Evolutionary conservation across 305 asterid genomes (phyloP).

Genomic region (Solanum hybrid): DNA sequence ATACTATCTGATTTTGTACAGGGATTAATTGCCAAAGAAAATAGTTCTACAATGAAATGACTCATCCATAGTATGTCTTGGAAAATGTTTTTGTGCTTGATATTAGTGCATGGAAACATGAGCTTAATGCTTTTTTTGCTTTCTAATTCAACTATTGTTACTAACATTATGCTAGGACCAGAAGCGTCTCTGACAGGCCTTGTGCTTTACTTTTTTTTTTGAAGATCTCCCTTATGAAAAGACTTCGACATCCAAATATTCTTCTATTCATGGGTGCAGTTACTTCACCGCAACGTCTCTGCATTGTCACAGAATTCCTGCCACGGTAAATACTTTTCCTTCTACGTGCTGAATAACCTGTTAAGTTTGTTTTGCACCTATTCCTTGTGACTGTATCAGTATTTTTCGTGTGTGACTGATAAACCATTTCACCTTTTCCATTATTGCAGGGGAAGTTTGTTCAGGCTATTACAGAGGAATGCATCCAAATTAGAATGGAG

Average conservation of each 20-base stretch:
- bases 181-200: background rate
- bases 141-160: background rate
- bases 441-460: conserved; percentile 63
- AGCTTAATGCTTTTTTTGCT: background rate
- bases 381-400: background rate
- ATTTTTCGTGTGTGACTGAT: background rate
- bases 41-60: background rate
- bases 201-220: conserved; percentile 11
- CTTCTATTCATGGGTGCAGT: conserved; percentile 99
- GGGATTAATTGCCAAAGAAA: background rate
- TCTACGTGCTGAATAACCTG: background rate
- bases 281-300: conserved; percentile 81
- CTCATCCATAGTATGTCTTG: background rate
- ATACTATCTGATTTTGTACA: background rate
- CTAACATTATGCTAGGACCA: background rate
- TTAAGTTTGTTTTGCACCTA: background rate
- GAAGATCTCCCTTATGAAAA: conserved; percentile 90
- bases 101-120: background rate
- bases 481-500: conserved; percentile 55
- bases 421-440: background rate
- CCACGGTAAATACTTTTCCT: conserved; percentile 54
- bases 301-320: conserved; percentile 96
- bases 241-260: conserved; percentile 91
- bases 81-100: background rate
- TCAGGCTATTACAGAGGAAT: conserved; percentile 52